Evolutionary conservation across 2,329 filamentous ascomycete genomes (phyloP).

Genomic region (Rhinocladiella similis): DNA sequence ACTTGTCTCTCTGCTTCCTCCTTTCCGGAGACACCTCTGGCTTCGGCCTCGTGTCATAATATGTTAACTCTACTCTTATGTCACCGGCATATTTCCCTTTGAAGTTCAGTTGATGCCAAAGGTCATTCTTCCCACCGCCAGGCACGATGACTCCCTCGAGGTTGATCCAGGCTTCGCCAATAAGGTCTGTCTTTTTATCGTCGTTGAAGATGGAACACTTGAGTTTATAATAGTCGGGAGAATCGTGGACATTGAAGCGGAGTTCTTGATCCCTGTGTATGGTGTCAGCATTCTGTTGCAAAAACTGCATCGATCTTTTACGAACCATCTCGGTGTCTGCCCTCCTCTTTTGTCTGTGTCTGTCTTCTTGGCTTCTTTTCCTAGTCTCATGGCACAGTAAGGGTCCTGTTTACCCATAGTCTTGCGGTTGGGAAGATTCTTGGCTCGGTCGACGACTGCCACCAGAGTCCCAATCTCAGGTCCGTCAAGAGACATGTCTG

Average conservation of each 20-base stretch:
- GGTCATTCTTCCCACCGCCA: conserved; percentile 89
- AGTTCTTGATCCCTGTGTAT: conserved; percentile 89
- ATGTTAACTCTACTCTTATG: conserved; percentile 91
- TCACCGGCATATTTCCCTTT: conserved; percentile 96
- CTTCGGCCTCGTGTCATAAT: conserved; percentile 86
- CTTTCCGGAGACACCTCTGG: conserved; percentile 65
- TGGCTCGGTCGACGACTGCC: conserved; percentile 87
- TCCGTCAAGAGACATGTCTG: conserved; percentile 90
- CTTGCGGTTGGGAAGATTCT: conserved; percentile 95
- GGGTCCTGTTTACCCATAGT: conserved; percentile 98
- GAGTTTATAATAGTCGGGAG: conserved; percentile 90
- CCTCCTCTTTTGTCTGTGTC: conserved; percentile 90
- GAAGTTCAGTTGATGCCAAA: conserved; percentile 86
- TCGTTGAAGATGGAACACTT: conserved; percentile 98
- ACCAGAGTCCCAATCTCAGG: conserved; percentile 92
- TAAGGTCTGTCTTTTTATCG: conserved; percentile 95
- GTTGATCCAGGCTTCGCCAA: conserved; percentile 90
- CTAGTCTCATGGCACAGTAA: conserved; percentile 88
- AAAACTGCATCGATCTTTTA: not conserved
- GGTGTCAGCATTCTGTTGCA: conserved; percentile 19
- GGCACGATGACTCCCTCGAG: conserved; percentile 76
- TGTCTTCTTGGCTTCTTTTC: conserved; percentile 97
- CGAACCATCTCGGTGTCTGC: conserved; percentile 92
- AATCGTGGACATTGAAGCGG: conserved; percentile 93
- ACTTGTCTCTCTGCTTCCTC: conserved; percentile 46